Evolutionary conservation across 2,329 filamentous ascomycete genomes (phyloP), one percentile per base, ranked within the genome.

Genomic region (Aspergillus novofumigatus): DNA sequence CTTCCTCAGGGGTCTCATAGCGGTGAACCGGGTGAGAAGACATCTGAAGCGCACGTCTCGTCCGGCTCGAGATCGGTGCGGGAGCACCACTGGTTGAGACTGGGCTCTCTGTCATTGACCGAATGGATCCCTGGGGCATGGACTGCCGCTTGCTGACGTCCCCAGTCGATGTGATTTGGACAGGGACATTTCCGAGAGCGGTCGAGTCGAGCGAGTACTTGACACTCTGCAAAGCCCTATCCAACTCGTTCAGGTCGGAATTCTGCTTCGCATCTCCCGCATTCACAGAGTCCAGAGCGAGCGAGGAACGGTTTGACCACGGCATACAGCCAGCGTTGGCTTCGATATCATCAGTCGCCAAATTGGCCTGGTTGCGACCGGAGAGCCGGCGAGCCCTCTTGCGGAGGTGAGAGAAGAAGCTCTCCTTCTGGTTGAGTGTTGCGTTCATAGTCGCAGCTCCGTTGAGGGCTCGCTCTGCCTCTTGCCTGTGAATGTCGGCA

Each of bases 401-500:
- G 56, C 94, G 86, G 7, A 99, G 82, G 72, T 99, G 94, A 0
- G 94, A 97, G 77, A 99, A 99, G 80, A 99, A 99, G 74, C 94
- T 91, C 74, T 99, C 94, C 70, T 95, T 95, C 48, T 92, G 90
- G 20, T 84, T 90, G 66, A 83, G 87, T 0, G 88, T 91, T 5
- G 91, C 94, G 17, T 84, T 86, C 25, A 92, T 79, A 23, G 87
- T 89, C 35, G 83, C 84, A 67, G 88, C 87, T 53, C 92, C 94
- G 70, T 92, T 97, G 49, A 97, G 81, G 41, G 92, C 91, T 61
- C 91, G 84, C 74, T 97, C 93, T 14, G 93, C 91, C 74, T 97
- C 91, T 76, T 93, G 91, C 55, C 93, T 85, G 72, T 96, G 92
- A 63, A 90, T 79, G 68, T 97, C 92, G 28, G 91, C 84, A 72